Evolutionary conservation across 2,329 filamentous ascomycete species (phyloP).

Genomic region (Hypoxylon sp.): DNA sequence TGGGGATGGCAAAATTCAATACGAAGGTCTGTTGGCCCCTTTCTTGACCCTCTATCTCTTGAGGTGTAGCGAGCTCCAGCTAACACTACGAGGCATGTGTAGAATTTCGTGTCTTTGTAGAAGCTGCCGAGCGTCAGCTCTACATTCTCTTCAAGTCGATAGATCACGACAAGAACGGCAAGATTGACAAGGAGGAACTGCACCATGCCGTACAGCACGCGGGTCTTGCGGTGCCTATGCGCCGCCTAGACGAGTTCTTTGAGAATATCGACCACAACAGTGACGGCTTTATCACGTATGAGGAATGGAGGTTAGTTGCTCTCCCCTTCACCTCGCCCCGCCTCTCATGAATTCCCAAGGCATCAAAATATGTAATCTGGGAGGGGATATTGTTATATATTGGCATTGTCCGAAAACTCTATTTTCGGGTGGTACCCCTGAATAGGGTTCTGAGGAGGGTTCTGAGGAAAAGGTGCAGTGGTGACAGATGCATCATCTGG

Average conservation of each 20-base stretch:
- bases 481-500: neutral
- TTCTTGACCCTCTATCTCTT: conserved; percentile 6
- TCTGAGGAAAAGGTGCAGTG: neutral
- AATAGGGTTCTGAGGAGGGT: neutral
- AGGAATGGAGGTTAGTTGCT: conserved; percentile 88
- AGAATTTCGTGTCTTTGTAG: conserved; percentile 93
- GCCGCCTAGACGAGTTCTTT: conserved; percentile 86
- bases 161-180: conserved; percentile 84
- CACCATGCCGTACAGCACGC: conserved; percentile 78
- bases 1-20: conserved; percentile 89
- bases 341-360: conserved; percentile 16
- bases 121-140: conserved; percentile 85
- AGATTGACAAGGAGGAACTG: conserved; percentile 86
- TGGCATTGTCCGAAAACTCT: neutral
- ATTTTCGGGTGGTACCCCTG: neutral
- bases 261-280: conserved; percentile 86
- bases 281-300: conserved; percentile 87
- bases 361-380: conserved; percentile 16
- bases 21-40: conserved; percentile 69
- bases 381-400: neutral
- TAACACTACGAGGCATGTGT: conserved; percentile 20
- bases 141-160: conserved; percentile 84
- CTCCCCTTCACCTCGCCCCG: neutral
- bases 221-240: conserved; percentile 78
- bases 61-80: neutral